Conservation (phyloP, 345 rosid species). For the Boechera retrofracta region DNA sequence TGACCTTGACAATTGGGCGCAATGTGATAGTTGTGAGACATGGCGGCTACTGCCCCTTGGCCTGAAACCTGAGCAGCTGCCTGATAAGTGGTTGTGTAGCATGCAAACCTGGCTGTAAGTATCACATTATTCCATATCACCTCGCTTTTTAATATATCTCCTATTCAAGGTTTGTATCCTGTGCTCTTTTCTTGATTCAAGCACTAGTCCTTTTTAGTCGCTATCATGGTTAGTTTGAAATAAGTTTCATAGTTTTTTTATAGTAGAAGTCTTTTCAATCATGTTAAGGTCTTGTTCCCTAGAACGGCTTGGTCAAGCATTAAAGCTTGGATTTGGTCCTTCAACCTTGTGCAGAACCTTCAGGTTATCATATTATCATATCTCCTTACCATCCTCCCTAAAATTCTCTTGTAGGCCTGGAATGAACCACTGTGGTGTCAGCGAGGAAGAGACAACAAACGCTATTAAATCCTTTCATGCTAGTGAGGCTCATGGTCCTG, state of each 20-base stretch:
- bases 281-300: constrained; percentile 19
- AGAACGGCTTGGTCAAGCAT: constrained; percentile 7
- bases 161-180: constrained; percentile 1
- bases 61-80: constrained; percentile 58
- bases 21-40: constrained; percentile 65
- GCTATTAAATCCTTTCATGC: constrained; percentile 12
- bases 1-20: constrained; percentile 62
- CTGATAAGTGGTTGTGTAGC: constrained; percentile 76
- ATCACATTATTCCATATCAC: constrained; percentile 16
- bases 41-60: constrained; percentile 76
- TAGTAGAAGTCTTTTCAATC: neutral
- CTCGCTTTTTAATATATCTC: neutral
- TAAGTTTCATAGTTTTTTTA: constrained; percentile 23
- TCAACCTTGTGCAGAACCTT: too few relatives aligned
- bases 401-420: constrained; percentile 45
- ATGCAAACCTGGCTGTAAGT: constrained; percentile 92
- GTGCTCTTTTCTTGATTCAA: constrained; percentile 21
- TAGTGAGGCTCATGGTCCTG: constrained; percentile 25
- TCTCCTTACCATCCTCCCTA: constrained; percentile 30
- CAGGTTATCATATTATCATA: too few relatives aligned
- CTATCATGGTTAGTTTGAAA: constrained; percentile 27
- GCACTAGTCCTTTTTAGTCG: constrained; percentile 6
- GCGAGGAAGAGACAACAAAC: constrained; percentile 40
- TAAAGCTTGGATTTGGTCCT: constrained; percentile 10
- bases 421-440: constrained; percentile 44